A percentile compares a stretch with the other conserved stretches of the same genome.
phyloP scores from a whole-genome alignment of 2,329 filamentous ascomycete species.

The Cytospora piceicola region DNA sequence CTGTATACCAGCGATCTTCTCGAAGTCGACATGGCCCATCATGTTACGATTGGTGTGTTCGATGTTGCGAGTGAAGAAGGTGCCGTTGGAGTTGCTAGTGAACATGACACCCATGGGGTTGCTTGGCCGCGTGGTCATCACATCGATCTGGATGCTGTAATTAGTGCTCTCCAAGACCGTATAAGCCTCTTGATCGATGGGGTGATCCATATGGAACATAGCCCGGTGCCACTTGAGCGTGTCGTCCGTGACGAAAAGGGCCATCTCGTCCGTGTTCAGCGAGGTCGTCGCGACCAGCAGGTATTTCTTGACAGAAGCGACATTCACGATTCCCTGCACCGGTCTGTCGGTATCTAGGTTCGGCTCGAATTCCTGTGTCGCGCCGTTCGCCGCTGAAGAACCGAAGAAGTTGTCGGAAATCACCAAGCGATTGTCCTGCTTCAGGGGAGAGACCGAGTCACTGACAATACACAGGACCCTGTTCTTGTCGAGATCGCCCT shows the following conservation, averaged over 20 bases:
- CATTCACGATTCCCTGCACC: slow-evolving; percentile 77
- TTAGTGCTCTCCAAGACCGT: slow-evolving; percentile 95
- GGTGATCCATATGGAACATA: slow-evolving; percentile 83
- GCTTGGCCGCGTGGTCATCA: slow-evolving; percentile 70
- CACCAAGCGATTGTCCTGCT: slow-evolving; percentile 76
- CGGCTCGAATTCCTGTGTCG: slow-evolving; percentile 71
- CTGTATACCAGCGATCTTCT: slow-evolving; percentile 89
- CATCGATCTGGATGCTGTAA: slow-evolving; percentile 96
- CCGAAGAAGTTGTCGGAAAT: slow-evolving; percentile 85
- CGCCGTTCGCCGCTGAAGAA: slow-evolving; percentile 48
- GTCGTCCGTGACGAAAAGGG: slow-evolving; percentile 86
- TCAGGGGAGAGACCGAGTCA: slow-evolving; percentile 71
- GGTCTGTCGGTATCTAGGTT: slow-evolving; percentile 74
- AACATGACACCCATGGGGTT: slow-evolving; percentile 85
- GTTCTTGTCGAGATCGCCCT: slow-evolving; percentile 66
- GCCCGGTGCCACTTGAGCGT: slow-evolving; percentile 87
- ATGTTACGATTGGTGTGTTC: slow-evolving; percentile 87
- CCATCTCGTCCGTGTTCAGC: slow-evolving; percentile 83
- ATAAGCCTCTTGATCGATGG: slow-evolving; percentile 81
- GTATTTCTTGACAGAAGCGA: slow-evolving; percentile 84
- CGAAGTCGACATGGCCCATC: slow-evolving; percentile 84
- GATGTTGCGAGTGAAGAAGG: slow-evolving; percentile 89
- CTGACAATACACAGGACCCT: slow-evolving; percentile 80
- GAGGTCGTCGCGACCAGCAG: slow-evolving; percentile 83
- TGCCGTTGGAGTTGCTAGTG: slow-evolving; percentile 96